A percentile compares a stretch with the other conserved stretches of the same genome.
Conservation (phyloP, 306 rosid species). For the Cucumis hystrix region DNA sequence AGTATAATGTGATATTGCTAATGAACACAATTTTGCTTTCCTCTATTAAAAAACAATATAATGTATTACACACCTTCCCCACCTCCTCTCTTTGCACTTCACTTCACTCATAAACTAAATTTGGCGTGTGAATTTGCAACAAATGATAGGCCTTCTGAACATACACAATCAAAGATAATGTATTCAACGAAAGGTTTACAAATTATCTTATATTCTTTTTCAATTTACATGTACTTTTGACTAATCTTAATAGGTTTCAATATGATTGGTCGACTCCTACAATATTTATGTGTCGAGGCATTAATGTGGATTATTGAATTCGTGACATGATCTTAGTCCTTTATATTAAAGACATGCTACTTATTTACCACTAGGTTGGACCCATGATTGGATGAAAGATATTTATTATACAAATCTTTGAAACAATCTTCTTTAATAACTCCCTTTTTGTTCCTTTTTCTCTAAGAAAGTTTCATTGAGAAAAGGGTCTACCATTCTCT, state of each 20-base stretch:
- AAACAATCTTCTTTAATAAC: no score
- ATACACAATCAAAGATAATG: neutral
- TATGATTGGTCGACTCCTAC: no score
- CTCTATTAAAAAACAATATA: neutral
- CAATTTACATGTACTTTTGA: no score
- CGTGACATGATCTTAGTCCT: no score
- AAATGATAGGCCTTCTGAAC: neutral
- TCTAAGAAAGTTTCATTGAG: constrained; percentile 33
- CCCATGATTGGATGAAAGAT: no score
- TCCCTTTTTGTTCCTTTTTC: constrained; percentile 18
- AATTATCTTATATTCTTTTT: no score
- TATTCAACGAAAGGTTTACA: neutral
- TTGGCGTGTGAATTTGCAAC: neutral
- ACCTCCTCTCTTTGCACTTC: neutral
- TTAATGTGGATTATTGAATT: no score
- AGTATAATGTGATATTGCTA: neutral
- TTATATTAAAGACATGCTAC: no score
- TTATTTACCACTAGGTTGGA: no score
- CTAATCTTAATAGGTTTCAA: no score
- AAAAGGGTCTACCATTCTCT: constrained; percentile 18
- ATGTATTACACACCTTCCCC: neutral
- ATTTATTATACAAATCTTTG: neutral
- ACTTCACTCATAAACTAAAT: constrained; percentile 2
- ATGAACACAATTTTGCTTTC: neutral
- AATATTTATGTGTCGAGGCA: no score